phyloP scores from a whole-genome alignment of 768 basidiomycete genomes.

The Tricholoma hemisulphureum region DNA sequence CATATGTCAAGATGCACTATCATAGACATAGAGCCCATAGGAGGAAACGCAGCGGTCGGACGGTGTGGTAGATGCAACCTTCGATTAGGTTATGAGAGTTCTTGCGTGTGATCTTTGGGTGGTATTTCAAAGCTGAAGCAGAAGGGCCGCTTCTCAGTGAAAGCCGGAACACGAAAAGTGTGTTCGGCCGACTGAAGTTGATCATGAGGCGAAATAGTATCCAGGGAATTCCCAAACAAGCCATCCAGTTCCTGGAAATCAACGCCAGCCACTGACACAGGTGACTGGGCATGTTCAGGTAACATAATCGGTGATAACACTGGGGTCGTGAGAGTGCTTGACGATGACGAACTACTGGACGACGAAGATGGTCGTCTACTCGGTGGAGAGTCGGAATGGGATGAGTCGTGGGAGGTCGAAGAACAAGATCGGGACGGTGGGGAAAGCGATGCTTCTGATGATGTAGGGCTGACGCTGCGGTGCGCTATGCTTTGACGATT shows the following conservation, averaged over 20 bases:
- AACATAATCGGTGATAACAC: neutral
- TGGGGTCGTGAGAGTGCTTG: slow-evolving; percentile 15
- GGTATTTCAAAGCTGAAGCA: neutral
- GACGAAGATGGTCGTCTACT: slow-evolving; percentile 15
- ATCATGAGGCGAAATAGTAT: neutral
- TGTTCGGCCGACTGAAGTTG: neutral
- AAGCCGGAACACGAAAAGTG: neutral
- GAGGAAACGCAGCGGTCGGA: neutral
- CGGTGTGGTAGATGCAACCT: neutral
- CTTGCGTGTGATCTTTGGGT: neutral
- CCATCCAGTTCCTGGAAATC: slow-evolving; percentile 9
- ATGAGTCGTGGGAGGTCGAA: slow-evolving; percentile 11
- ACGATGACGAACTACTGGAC: slow-evolving; percentile 10
- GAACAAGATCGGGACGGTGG: slow-evolving; percentile 10
- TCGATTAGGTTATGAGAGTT: neutral
- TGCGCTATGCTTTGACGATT: slow-evolving; percentile 12
- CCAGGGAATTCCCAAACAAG: neutral
- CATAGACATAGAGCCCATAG: slow-evolving; percentile 11
- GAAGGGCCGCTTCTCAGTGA: neutral
- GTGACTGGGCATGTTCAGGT: neutral
- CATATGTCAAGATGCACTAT: slow-evolving; percentile 20
- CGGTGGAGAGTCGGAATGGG: slow-evolving; percentile 5
- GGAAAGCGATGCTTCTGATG: slow-evolving; percentile 9
- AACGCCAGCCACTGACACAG: slow-evolving; percentile 6
- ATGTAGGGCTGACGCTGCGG: slow-evolving; percentile 9